Conservation (phyloP, 305 asterid species). For the Petunia hybrid region DNA sequence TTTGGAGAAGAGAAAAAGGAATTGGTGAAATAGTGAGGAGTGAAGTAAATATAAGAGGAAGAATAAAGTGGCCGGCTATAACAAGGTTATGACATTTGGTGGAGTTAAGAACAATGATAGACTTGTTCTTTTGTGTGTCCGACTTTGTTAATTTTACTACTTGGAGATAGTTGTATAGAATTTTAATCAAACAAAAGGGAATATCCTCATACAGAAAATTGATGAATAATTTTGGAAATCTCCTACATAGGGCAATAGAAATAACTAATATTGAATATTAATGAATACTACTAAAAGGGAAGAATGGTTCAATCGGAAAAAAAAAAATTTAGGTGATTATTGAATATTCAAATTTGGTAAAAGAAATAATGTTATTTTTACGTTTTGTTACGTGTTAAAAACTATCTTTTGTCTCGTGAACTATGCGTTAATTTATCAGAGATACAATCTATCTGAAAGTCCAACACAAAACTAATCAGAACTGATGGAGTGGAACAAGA, state of each 20-base stretch:
- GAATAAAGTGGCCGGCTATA: slow-evolving; percentile 55
- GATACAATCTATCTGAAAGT: too few relatives aligned
- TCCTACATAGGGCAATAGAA: background rate
- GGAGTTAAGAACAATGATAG: slow-evolving; percentile 73
- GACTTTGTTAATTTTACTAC: slow-evolving; percentile 27
- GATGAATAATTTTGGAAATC: background rate
- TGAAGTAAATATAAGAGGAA: slow-evolving; percentile 41
- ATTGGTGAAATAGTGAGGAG: slow-evolving; percentile 1
- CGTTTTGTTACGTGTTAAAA: too few relatives aligned
- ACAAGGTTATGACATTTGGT: slow-evolving; percentile 60
- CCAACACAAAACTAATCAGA: too few relatives aligned
- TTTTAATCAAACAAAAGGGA: background rate
- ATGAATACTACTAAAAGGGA: background rate
- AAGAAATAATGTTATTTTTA: too few relatives aligned
- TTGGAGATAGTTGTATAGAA: background rate
- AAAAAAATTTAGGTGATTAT: too few relatives aligned
- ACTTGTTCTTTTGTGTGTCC: slow-evolving; percentile 78
- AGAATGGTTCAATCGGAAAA: background rate
- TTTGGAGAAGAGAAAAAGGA: slow-evolving; percentile 12
- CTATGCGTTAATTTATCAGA: too few relatives aligned
- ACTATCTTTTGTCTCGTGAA: too few relatives aligned
- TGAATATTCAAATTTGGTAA: too few relatives aligned
- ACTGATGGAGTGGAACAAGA: too few relatives aligned
- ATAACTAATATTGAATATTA: background rate
- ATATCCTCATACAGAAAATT: background rate